Base-by-base conservation (phyloP, 352 stramenopile species). In the Pythium brassicae region DNA sequence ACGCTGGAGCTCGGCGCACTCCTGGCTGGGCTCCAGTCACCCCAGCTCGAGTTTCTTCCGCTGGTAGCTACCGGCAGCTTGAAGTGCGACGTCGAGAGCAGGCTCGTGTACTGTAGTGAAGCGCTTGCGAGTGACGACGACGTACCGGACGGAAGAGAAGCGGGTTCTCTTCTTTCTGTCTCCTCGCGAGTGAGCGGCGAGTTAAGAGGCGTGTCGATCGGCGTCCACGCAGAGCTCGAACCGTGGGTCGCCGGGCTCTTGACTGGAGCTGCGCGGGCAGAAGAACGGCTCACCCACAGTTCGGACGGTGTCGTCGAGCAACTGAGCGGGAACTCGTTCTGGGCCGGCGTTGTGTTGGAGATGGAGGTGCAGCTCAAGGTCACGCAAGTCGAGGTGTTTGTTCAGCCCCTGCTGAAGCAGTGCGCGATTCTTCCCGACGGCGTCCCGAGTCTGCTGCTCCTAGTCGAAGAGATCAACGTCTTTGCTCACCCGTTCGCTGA, bases 301-400 rank as follows among this genome's bases (percentile, higher is more conserved):
- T 9, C 27, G 27, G 34, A 29, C 12, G 7, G 11, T 20, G 20
- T 8, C 32, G 17, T 29, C 34, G 26, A 35, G 3, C 32, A 37
- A 17, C 27, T 11, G 15, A 27, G 26, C 19, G 22, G 19, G 6
- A 40, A 12, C 27, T 22, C 49, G 10, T 29, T 65, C 26, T 48
- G 34, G n/a, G 51, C 65, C 14, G 62, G 47, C 32, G 58, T 74
- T 11, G 57, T 62, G 10, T 54, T 74, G 1, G 67, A 86, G 35
- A 45, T 90, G 53, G 72, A 88, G 50, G 61, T 79, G 23, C 78
- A 91, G 37, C 64, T 80, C 57, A 93, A 91, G 56, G 34, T 87
- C 17, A 25, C 69, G 12, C 83, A 78, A 25, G 77, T 55, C 4
- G 66, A 82, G 20, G 12, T 87, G 10, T 48, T 68, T 4, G 47